phyloP scores from a whole-genome alignment of 768 basidiomycete genomes.

The Tremella mesenterica region DNA sequence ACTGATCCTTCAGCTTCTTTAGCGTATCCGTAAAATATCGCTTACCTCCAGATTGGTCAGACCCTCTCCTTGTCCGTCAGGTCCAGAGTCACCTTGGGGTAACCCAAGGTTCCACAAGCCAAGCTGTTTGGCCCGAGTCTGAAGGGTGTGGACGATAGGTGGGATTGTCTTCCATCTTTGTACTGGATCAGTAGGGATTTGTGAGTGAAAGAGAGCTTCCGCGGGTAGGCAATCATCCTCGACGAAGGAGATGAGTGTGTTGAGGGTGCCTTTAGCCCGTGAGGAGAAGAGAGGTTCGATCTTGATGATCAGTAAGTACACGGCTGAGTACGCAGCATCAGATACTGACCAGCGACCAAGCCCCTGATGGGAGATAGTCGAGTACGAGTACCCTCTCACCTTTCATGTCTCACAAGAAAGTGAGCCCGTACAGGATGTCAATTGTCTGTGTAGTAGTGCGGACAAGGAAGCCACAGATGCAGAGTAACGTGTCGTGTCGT shows the following conservation, averaged over 20 bases:
- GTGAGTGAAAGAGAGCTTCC: conserved; percentile 63
- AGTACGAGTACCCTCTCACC: no score
- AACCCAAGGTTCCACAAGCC: conserved; percentile 98
- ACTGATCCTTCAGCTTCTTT: conserved; percentile 50
- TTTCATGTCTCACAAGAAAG: no score
- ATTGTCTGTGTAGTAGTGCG: no score
- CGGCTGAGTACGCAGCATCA: background rate
- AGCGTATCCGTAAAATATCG: background rate
- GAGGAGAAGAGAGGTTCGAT: conserved; percentile 83
- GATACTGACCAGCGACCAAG: conserved; percentile 44
- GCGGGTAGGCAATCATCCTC: conserved; percentile 88
- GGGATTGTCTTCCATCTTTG: conserved; percentile 70
- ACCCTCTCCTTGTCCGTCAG: conserved; percentile 51
- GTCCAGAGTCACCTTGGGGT: conserved; percentile 85
- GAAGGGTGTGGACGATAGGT: conserved; percentile 71
- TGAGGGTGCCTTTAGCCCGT: conserved; percentile 75
- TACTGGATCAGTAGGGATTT: conserved; percentile 65
- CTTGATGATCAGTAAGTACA: background rate
- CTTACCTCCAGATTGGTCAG: conserved; percentile 84
- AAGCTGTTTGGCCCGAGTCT: conserved; percentile 71
- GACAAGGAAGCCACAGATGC: no score
- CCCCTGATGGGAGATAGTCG: conserved; percentile 18
- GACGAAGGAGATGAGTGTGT: conserved; percentile 73
- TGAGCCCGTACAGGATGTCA: no score
- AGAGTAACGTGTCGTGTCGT: background rate